Evolutionary conservation across 2,329 filamentous ascomycete species (phyloP), one percentile per base, ranked within the genome.

Genomic region (Cladosporium sp.): DNA sequence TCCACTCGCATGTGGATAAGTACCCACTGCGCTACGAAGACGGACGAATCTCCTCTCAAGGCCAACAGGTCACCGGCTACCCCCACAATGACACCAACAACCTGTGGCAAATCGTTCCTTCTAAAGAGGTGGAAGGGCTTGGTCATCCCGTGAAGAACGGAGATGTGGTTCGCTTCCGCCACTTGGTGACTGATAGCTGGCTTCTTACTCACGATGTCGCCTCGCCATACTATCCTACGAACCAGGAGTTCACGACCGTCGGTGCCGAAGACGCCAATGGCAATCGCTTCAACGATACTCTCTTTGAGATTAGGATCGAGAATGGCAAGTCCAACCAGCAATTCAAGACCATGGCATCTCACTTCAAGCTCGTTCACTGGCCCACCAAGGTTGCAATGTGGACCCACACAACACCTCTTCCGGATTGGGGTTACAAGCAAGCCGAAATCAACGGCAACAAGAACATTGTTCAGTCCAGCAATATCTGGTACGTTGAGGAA

Each of bases 361-460:
- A 95, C 73, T 96, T 98, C 81, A 97, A 96, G 75, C 80, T 98
- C 55, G 82, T 98, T 62, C 93, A 98, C 72, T 83, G 87, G 65
- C 90, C 92, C 7, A 95, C 89, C 70, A 95, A 95, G 70, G 93
- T 98, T 46, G 92, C 93, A 59, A 95, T 98, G 92, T 98, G 93
- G 93, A 98, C 93, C 28, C 92, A 97, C 71, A 87, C 87, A 34
- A 93, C 84, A 55, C 89, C 93, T 46, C 82, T 98, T n/a, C 93
- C 93, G 4, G 93, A 98, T 3, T 98, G 93, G 93, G 93, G 81
- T 22, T 92, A 87, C 76, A 93, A 95, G 71, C 93, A 98, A 72
- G 92, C 95, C 66, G 93, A 98, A 70, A 96, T 98, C 77, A 98
- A 98, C 71, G 93, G 93, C 55, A 98, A 98, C 79, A 98, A 98